Base-by-base conservation (phyloP, 345 rosid species). In the Hibiscus syriacus region DNA sequence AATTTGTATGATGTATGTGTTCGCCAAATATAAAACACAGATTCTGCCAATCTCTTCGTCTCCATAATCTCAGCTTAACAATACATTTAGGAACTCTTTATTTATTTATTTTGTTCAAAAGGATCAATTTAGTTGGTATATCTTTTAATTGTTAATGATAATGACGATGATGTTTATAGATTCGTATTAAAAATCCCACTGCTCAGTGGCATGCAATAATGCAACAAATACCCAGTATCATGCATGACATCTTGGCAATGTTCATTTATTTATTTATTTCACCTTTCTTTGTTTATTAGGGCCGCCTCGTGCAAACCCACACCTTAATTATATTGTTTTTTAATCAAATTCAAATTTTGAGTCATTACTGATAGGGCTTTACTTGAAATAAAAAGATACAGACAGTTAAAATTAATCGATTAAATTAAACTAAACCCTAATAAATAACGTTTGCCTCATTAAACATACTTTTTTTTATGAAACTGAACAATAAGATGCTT, bases 41-140 rank as follows among this genome's bases (percentile, higher is more conserved):
- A 22, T 39, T 61, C 50, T 39, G 38, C 2, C 34, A 3, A 30
- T n/a, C 62, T 56, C 39, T 57, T 14, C 19, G 34, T 25, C 66
- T 22, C 32, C 65, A 20, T 60, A 60, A 60, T 36, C 48, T 36
- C 20, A 60, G 48, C 65, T 60, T 60, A 60, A 20, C 30, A 32
- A 57, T 62, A 62, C 32, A 39, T 23, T 17, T 36, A 36, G 27
- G 34, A 63, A 43, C 29, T 60, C n/a, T n/a, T n/a, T 10, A 60
- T 38, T 38, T 58, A n/a, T n/a, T n/a, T n/a, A n/a, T 58, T 60
- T 60, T 60, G 26, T 46, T n/a, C 38, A 10, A 64, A 14, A 64
- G 2, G 11, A 9, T 38, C 10, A 38, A 38, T 38, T 48, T 65
- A 23, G 68, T 49, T 36, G 46, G 14, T 36, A 17, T 59, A 34